phyloP scores from a whole-genome alignment of 352 stramenopile genomes.

The Phytophthora tentaculata region DNA sequence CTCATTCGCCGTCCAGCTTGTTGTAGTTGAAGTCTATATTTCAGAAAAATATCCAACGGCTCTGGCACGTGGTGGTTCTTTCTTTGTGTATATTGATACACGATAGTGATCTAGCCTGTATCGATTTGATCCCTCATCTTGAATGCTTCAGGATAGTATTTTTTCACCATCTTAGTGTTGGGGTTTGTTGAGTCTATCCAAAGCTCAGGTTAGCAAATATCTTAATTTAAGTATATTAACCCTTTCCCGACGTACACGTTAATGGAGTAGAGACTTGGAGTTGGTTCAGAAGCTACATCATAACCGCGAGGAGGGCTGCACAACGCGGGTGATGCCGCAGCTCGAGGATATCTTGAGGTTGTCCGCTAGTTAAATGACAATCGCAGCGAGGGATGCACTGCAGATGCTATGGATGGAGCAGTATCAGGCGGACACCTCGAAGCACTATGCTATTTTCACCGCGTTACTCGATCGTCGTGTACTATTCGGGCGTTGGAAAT shows the following conservation, averaged over 20 bases:
- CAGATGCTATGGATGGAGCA: too few relatives aligned
- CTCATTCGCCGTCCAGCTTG: neutral
- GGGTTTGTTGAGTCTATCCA: neutral
- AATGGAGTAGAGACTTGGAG: too few relatives aligned
- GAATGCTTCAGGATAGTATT: neutral
- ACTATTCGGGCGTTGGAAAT: too few relatives aligned
- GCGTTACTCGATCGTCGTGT: too few relatives aligned
- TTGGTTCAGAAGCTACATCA: too few relatives aligned
- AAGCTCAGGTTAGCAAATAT: neutral
- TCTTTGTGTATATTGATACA: neutral
- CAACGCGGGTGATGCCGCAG: too few relatives aligned
- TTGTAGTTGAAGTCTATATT: neutral
- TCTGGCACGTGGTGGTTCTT: neutral
- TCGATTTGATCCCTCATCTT: neutral
- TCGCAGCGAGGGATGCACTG: too few relatives aligned
- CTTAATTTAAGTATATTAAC: neutral
- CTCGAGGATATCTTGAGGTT: too few relatives aligned
- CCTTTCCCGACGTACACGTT: neutral
- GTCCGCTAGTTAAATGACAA: too few relatives aligned
- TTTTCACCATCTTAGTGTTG: neutral
- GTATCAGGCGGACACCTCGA: too few relatives aligned
- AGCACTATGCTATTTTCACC: too few relatives aligned
- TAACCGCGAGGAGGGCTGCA: too few relatives aligned
- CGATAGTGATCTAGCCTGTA: neutral
- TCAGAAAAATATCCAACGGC: neutral